Evolutionary conservation across 2,329 filamentous ascomycete genomes (phyloP), one percentile per base, ranked within the genome.

Genomic region (Phymatotrichopsis omnivora): DNA sequence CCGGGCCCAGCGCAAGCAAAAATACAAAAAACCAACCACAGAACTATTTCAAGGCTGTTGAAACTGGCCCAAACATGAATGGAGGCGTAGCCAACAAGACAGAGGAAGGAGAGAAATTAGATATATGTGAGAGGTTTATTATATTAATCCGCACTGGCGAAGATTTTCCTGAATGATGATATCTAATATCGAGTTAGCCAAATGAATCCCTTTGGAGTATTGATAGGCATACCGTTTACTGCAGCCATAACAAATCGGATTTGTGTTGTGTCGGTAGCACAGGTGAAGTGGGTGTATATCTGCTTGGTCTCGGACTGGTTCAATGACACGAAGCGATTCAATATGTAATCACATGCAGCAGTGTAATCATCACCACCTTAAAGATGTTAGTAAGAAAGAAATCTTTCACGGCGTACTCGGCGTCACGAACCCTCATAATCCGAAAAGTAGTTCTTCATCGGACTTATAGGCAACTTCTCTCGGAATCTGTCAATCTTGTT

Each of bases 111-210:
- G 28, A 24, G 33, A 49, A 52, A 49, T 45, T 52, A 52, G 25
- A 28, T 11, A 47, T 45, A 45, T 36, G 37, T 36, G 35, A 25
- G 11, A 14, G 32, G 39, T 37, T 33, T 37, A 42, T 80, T 82
- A 95, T 75, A 96, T 95, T 66, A 96, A 73, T 75, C 89, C 89
- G 68, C 87, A 95, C 66, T 93, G 76, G 66, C 91, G 82, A 56
- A 98, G 78, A 70, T 98, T 98, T 70, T 96, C 91, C 72, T 98
- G 91, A 66, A 98, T 98, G 70, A 98, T 98, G 66, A 98, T 98
- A 70, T 98, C 91, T 94, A 39, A 19, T 34, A 32, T 39, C 6
- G 17, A 10, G 40, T 51, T 30, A 42, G 55, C 30, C 23, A 14
- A 38, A 7, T 16, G n/a, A 14, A 37, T 19, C n/a, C 14, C 6